Evolutionary conservation across 306 rosid genomes (phyloP), one percentile per base, ranked within the genome.

Genomic region (Cucurbita pepo): DNA sequence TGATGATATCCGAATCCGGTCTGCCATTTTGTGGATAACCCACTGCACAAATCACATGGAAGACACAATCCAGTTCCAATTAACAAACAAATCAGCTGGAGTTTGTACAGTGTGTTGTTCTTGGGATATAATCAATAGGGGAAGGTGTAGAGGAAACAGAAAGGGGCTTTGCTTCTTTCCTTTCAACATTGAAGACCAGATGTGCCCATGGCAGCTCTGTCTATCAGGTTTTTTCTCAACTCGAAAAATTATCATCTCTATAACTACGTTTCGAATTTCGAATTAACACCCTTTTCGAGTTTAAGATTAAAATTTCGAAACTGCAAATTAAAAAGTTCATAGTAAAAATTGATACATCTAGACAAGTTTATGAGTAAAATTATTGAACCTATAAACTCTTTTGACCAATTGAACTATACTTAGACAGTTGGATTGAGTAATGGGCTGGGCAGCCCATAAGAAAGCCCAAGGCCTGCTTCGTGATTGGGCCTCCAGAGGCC

Each of bases 11-110:
- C 80, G 77, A 62, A 69, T 81, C 76, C 76, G 82, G 48, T 81
- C 85, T 66, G 88, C 84, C 75, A 53, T 79, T 70, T 79, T 72
- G 80, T 80, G 73, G 61, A 71, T 73, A 45, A 76, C 52, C 69
- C 72, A 50, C 72, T 56, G 60, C 40, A 65, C 36, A 65, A 5
- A 11, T 65, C 11, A 19, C 15, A 65, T 5, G 38, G 38, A 63
- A 63, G 51, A 65, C 10, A 44, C 10, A 54, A 65, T 65, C 55
- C 53, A 65, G 54, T 65, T 64, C 5, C 36, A 43, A 7, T 65
- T 1, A 1, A 64, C 71, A 19, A 69, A 48, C 55, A 67, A 41
- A 45, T 69, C 47, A 6, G 45, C 13, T 69, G 58, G 74, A 69
- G 30, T 65, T 48, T 65, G 53, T 65, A 65, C 72, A 44, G 72